Percentiles rank a stretch among this genome's conserved stretches.
Conservation (phyloP, 345 rosid genomes). For the Erysimum cheiranthoides region DNA sequence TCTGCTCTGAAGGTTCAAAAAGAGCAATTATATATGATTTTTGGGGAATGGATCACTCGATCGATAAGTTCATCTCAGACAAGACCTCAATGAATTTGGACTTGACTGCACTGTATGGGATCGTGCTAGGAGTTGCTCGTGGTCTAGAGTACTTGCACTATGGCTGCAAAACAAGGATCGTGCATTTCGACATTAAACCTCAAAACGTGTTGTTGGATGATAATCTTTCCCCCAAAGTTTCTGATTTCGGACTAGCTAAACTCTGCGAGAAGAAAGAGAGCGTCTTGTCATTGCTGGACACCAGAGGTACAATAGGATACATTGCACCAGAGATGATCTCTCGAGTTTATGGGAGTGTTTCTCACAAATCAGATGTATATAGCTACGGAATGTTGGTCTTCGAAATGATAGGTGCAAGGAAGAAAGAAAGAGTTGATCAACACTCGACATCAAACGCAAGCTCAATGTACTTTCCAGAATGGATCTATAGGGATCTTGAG, state of each 20-base stretch:
- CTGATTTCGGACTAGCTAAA: not conserved
- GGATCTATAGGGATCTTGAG: slow-evolving; percentile 19
- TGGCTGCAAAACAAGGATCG: not conserved
- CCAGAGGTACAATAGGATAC: not conserved
- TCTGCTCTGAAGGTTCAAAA: not conserved
- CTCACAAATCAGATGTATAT: slow-evolving; percentile 51
- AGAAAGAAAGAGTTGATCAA: not conserved
- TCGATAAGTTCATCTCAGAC: not conserved
- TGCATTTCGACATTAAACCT: slow-evolving; percentile 1
- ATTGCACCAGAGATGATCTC: not conserved
- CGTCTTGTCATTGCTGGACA: not conserved
- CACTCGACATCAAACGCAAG: slow-evolving; percentile 16
- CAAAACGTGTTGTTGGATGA: not conserved
- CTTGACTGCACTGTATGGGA: not conserved
- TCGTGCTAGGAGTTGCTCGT: not conserved
- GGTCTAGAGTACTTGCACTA: not conserved
- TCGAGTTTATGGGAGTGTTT: slow-evolving; percentile 16
- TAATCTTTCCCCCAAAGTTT: not conserved
- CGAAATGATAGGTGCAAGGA: slow-evolving; percentile 48
- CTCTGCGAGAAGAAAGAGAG: not conserved
- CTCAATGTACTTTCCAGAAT: slow-evolving; percentile 41
- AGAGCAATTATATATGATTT: not conserved
- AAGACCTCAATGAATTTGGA: not conserved
- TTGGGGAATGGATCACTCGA: not conserved
- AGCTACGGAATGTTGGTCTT: slow-evolving; percentile 56